These are phyloP conservation scores for Cystoderma amianthinum DNA, from an alignment of 768 basidiomycete genomes.

Conservation along the genomic window DNA sequence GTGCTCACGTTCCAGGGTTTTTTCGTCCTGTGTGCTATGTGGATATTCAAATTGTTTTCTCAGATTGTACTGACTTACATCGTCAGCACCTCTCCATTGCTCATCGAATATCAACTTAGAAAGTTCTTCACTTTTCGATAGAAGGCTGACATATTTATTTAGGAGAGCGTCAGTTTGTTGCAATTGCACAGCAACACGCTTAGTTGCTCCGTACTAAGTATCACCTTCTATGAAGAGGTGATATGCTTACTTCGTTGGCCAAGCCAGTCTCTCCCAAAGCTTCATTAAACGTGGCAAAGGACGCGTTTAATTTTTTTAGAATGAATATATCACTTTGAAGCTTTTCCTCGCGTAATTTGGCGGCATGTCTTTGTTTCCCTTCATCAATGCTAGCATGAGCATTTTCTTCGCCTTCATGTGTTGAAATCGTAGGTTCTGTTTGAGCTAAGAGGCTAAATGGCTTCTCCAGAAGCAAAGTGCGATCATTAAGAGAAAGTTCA, in stretches of 20 bases:
- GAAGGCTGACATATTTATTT: constrained; percentile 66
- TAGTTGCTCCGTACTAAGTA: no score
- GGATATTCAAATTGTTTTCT: not conserved
- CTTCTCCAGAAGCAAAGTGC: constrained; percentile 13
- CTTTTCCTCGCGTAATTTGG: constrained; percentile 56
- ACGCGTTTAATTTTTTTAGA: constrained; percentile 64
- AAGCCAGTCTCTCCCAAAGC: constrained; percentile 57
- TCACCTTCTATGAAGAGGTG: constrained; percentile 1
- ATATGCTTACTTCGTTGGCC: constrained; percentile 57
- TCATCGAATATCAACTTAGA: constrained; percentile 71
- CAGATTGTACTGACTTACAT: constrained; percentile 33
- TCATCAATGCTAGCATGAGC: not conserved
- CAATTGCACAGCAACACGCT: constrained; percentile 64
- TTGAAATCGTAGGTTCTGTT: not conserved
- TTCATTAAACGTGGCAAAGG: constrained; percentile 63
- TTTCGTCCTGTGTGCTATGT: constrained; percentile 36
- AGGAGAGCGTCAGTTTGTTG: constrained; percentile 67
- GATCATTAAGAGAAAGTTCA: constrained; percentile 26
- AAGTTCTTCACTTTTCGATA: constrained; percentile 64
- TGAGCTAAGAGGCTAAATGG: constrained; percentile 9
- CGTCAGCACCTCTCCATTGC: constrained; percentile 68
- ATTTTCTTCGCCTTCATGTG: not conserved
- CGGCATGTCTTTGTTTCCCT: not conserved
- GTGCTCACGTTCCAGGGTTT: constrained; percentile 38
- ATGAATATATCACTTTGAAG: constrained; percentile 69